A percentile compares a stretch with the other conserved stretches of the same genome.
Evolutionary conservation across 2,329 filamentous ascomycete species (phyloP).

Genomic region (Cladosporium sp.): DNA sequence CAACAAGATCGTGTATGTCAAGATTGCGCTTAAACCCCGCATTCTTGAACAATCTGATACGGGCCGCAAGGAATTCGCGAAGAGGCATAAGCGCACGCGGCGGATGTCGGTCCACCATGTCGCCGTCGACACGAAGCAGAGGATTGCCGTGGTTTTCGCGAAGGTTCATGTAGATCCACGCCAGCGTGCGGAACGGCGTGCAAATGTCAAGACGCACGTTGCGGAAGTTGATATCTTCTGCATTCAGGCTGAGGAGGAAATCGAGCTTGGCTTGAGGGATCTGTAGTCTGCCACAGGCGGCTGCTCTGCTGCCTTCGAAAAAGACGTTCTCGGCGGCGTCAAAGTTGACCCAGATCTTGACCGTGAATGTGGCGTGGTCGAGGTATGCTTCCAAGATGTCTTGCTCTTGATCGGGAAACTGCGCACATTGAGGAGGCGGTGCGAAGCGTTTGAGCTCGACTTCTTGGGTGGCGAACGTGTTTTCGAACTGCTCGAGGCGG

Average conservation of each 20-base stretch:
- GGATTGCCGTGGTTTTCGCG: not conserved
- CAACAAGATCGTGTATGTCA: not conserved
- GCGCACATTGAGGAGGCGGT: not conserved
- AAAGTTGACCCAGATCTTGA: constrained; percentile 29
- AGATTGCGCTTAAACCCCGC: not conserved
- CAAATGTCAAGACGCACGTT: constrained; percentile 11
- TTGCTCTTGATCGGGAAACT: not conserved
- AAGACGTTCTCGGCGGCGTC: constrained; percentile 21
- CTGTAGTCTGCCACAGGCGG: constrained; percentile 6
- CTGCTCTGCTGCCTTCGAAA: constrained; percentile 17
- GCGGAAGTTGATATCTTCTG: not conserved
- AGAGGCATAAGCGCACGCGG: not conserved
- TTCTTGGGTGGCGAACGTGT: not conserved
- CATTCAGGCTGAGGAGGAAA: not conserved
- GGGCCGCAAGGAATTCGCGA: not conserved
- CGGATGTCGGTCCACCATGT: not conserved
- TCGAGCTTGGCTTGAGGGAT: not conserved
- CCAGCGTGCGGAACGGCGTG: constrained; percentile 15
- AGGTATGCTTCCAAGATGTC: constrained; percentile 21
- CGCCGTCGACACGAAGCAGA: not conserved
- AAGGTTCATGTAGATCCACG: not conserved
- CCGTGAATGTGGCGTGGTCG: constrained; percentile 17
- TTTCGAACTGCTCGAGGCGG: not conserved
- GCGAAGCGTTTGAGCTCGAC: constrained; percentile 3
- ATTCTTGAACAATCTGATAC: not conserved